Conservation (phyloP, 495 filamentous ascomycete species). For the Penicillium egyptiacum region DNA sequence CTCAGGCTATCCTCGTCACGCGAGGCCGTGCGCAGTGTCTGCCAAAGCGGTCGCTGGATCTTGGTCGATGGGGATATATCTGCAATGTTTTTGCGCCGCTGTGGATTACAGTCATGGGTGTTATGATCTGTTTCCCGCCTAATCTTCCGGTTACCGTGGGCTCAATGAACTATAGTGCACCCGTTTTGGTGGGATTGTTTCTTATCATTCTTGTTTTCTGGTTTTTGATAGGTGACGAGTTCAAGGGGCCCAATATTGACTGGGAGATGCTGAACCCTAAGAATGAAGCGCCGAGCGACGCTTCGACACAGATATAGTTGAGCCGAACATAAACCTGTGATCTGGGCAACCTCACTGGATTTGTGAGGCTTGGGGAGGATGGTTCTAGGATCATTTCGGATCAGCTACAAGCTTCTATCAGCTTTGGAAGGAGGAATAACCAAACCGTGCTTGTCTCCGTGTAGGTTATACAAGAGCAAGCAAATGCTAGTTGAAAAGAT, state of each 20-base stretch:
- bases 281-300: not conserved
- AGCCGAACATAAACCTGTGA: not conserved
- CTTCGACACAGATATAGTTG: not conserved
- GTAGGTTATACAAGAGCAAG: not conserved
- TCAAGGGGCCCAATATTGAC: not conserved
- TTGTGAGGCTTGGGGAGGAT: not conserved
- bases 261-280: not conserved
- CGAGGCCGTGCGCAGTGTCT: constrained; percentile 29
- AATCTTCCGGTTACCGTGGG: constrained; percentile 13
- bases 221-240: constrained; percentile 6
- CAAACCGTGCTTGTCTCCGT: not conserved
- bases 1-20: constrained; percentile 33
- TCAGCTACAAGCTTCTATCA: not conserved
- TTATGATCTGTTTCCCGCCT: not conserved
- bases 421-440: not conserved
- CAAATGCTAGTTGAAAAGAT: not conserved
- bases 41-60: constrained; percentile 27
- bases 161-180: constrained; percentile 37
- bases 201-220: constrained; percentile 28
- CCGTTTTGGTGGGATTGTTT: constrained; percentile 28
- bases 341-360: not conserved
- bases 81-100: constrained; percentile 36
- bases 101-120: constrained; percentile 29
- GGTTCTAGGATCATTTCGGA: not conserved
- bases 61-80: constrained; percentile 28